Evolutionary conservation across 345 rosid species (phyloP), one percentile per base, ranked within the genome.

Genomic region (Acer campestre): DNA sequence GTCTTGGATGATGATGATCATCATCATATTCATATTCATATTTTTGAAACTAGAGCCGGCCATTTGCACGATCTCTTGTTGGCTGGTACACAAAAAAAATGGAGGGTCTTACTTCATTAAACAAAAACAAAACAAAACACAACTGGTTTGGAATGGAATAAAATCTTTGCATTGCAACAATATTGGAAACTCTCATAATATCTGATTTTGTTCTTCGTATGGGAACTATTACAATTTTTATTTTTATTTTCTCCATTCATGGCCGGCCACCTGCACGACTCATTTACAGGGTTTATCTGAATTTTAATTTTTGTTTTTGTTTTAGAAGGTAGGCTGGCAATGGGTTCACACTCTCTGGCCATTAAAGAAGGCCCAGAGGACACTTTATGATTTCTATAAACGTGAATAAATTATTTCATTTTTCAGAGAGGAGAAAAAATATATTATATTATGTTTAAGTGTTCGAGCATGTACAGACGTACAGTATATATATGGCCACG

Each of bases 21-120:
- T 35, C 6, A 35, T 35, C 38, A 35, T 35, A 35, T 35, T 4
- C 17, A 10, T 48, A 20, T 20, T 59, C 64, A 59, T 59, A 59
- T 53, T 63, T 12, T 63, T 63, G 67, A 63, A 27, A 3, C 49
- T 73, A 42, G 55, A 74, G 58, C 84, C 84, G 80, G 75, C 84
- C 84, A 77, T 68, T 46, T 77, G 81, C 84, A 81, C 81, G 84
- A 80, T 81, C 62, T 77, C 35, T 27, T 63, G 67, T 27, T 23
- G 17, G 40, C 38, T 63, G 67, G 6, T 23, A 14, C 18, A 5
- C 6, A 2, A 23, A 63, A 23, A 62, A 4, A 59, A n/a, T 17
- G 2, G 25, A 7, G 23, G 11, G 18, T 25, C 4, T 27, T 23
- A 62, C 11, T 12, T 35, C 38, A 35, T 35, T 35, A 35, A 35